phyloP scores from a whole-genome alignment of 2,329 filamentous ascomycete species.

The Xylaria hypoxylon region DNA sequence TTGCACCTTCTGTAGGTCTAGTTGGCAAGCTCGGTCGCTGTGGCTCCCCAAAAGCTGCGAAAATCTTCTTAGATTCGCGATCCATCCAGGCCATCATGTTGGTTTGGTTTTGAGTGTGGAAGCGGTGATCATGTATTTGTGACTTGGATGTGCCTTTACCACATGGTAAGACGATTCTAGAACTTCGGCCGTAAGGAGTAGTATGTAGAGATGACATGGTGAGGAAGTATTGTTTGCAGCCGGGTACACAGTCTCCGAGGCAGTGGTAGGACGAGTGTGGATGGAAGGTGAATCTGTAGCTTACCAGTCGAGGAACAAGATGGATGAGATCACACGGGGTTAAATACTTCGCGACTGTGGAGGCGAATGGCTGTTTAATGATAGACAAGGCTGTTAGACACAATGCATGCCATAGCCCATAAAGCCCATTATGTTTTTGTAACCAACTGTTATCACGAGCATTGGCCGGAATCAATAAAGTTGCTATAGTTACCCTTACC shows the following conservation, averaged over 20 bases:
- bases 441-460: too few species aligned
- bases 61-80: neutral
- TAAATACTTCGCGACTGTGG: too few species aligned
- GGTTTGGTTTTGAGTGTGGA: neutral
- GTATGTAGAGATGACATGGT: neutral
- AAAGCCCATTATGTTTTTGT: too few species aligned
- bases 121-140: neutral
- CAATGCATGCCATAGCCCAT: too few species aligned
- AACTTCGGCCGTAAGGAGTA: neutral
- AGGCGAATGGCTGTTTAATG: too few species aligned
- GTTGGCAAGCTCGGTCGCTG: too few species aligned
- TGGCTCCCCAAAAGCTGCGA: neutral
- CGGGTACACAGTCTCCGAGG: neutral
- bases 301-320: too few species aligned
- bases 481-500: too few species aligned
- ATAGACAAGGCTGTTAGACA: too few species aligned
- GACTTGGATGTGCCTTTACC: neutral
- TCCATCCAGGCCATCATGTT: constrained; percentile 4
- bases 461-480: too few species aligned
- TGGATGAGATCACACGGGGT: too few species aligned
- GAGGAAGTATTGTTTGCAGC: neutral
- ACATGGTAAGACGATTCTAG: neutral
- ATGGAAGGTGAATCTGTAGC: neutral
- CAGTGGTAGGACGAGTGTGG: neutral
- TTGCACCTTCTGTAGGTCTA: neutral